Conservation (phyloP, 2,329 filamentous ascomycete species). For the Ophiognomonia clavigignenti-juglandacearum region DNA sequence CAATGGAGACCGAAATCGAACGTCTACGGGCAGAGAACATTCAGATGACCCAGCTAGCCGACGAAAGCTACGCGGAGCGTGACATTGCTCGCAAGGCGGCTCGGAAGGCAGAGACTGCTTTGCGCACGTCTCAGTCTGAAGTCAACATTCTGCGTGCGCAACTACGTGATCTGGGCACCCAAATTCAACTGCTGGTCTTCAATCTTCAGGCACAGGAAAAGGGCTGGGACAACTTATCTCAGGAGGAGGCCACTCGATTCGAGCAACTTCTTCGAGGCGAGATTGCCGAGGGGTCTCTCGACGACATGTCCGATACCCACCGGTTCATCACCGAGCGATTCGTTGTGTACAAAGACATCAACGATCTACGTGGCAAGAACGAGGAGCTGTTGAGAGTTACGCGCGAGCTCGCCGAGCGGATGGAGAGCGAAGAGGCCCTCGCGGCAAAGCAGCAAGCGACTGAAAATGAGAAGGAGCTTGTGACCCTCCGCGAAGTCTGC, state of each 20-base stretch:
- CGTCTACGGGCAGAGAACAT: conserved; percentile 75
- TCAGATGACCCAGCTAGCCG: conserved; percentile 79
- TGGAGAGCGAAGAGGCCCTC: conserved; percentile 85
- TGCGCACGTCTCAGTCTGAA: conserved; percentile 61
- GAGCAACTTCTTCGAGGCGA: conserved; percentile 75
- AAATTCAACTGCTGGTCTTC: conserved; percentile 86
- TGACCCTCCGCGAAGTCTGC: conserved; percentile 41
- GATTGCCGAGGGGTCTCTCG: conserved; percentile 62
- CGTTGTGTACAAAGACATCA: conserved; percentile 82
- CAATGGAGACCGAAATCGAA: conserved; percentile 75
- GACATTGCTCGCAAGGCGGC: conserved; percentile 74
- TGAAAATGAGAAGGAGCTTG: conserved; percentile 64
- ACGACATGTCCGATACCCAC: conserved; percentile 78
- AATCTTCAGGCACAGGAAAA: conserved; percentile 80
- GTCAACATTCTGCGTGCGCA: conserved; percentile 77
- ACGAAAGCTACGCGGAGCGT: conserved; percentile 75
- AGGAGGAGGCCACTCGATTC: conserved; percentile 69
- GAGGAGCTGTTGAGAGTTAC: conserved; percentile 77
- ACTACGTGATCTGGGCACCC: conserved; percentile 80
- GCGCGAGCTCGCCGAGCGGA: conserved; percentile 77
- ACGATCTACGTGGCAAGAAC: conserved; percentile 84
- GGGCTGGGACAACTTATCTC: conserved; percentile 65
- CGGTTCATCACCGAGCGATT: conserved; percentile 84
- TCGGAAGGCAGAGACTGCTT: conserved; percentile 71
- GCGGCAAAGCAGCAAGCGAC: conserved; percentile 58